Percentiles rank a stretch among this genome's conserved stretches.
Conservation (phyloP, 306 rosid genomes). For the Cyclanthera cordifolia region DNA sequence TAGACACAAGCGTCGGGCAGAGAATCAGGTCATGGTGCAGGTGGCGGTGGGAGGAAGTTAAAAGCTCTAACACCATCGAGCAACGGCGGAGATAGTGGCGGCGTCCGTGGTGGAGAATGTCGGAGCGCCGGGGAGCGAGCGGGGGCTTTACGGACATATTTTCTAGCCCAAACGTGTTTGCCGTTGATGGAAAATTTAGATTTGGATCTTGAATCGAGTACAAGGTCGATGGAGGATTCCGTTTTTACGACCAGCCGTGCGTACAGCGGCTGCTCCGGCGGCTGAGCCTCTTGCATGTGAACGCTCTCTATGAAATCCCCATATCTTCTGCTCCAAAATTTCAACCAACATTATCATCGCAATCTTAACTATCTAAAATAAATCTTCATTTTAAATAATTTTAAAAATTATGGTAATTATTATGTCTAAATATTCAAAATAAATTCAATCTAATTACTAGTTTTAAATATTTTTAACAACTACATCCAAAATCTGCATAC, state of each 20-base stretch:
- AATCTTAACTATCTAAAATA: too few relatives aligned
- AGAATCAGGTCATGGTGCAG: neutral
- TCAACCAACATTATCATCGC: too few relatives aligned
- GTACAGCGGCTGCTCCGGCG: constrained; percentile 37
- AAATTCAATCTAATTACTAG: too few relatives aligned
- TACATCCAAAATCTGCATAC: too few relatives aligned
- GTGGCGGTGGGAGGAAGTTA: neutral
- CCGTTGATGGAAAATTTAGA: constrained; percentile 48
- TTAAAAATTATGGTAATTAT: too few relatives aligned
- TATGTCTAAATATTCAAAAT: too few relatives aligned
- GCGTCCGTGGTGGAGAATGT: neutral
- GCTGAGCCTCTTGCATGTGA: constrained; percentile 37
- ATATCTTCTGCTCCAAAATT: constrained; percentile 24
- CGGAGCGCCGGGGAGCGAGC: neutral
- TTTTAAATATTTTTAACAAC: too few relatives aligned
- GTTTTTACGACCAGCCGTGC: constrained; percentile 41
- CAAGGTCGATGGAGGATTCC: constrained; percentile 11
- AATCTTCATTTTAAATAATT: too few relatives aligned
- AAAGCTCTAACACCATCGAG: neutral
- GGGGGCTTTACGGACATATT: constrained; percentile 21
- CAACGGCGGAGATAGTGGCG: neutral
- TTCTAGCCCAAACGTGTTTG: constrained; percentile 64
- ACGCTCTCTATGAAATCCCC: constrained; percentile 38
- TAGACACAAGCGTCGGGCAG: too few relatives aligned
- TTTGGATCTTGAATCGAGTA: constrained; percentile 22